Percentiles rank a stretch among this genome's conserved stretches.
Evolutionary conservation across 2,329 filamentous ascomycete species (phyloP).

Genomic region (Onygenales sp.): DNA sequence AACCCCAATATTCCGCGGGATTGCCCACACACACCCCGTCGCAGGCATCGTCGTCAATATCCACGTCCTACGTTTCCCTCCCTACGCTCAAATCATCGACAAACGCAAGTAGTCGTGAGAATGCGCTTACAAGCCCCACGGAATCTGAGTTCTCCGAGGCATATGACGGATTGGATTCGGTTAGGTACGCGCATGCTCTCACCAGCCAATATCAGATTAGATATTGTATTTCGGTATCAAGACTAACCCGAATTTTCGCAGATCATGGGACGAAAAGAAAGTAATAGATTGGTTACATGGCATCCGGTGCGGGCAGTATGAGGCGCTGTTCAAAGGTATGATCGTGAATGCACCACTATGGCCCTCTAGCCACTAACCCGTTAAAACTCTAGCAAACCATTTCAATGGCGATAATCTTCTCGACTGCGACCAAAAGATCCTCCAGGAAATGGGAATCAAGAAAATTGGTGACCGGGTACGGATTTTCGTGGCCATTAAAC

Average conservation of each 20-base stretch:
- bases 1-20: conserved; percentile 27
- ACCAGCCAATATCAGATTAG: background rate
- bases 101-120: conserved; percentile 23
- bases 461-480: conserved; percentile 95
- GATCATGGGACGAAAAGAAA: conserved; percentile 76
- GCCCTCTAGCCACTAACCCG: conserved; percentile 1
- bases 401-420: conserved; percentile 96
- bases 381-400: conserved; percentile 59
- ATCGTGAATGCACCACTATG: too few relatives aligned
- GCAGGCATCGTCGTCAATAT: background rate
- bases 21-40: conserved; percentile 8
- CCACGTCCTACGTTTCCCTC: conserved; percentile 18
- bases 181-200: conserved; percentile 47
- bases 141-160: conserved; percentile 84
- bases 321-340: conserved; percentile 67
- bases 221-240: background rate
- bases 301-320: conserved; percentile 91
- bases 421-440: conserved; percentile 90
- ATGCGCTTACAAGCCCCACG: conserved; percentile 66
- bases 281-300: conserved; percentile 85
- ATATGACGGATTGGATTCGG: conserved; percentile 62
- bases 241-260: conserved; percentile 20
- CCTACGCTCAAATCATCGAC: conserved; percentile 20
- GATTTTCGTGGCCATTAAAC: conserved; percentile 77
- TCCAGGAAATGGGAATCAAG: conserved; percentile 97